Evolutionary conservation across 192 early-diverging fungal genomes (phyloP), one percentile per base, ranked within the genome.

Genomic region (Podila epigama): DNA sequence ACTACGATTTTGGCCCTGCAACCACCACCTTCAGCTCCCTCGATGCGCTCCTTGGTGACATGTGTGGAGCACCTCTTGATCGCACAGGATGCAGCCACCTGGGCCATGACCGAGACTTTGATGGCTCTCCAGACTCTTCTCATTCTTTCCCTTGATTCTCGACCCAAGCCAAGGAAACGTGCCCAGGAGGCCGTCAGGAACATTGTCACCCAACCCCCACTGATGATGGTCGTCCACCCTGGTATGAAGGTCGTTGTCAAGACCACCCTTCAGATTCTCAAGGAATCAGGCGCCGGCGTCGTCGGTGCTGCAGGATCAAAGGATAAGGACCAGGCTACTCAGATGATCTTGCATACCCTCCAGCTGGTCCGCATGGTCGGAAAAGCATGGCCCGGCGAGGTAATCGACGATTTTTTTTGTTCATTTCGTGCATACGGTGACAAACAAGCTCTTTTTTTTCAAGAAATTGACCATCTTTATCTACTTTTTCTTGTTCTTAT

Each of bases 101-200:
- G 96, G 96, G 63, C 68, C 29, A 85, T 91, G 64, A 81, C 87
- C 34, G 77, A 82, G 5, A 85, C 87, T 5, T 91, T 92, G 78
- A 90, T 90, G 65, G 80, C 87, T 7, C 89, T 90, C 65, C 89
- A 92, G 60, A 84, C 88, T 31, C 79, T 99, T 48, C 81, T 98
- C 29, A 77, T 90, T 39, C 88, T 96, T 52, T 86, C 92, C 29
- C 82, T 92, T 7, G 95, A 99, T 66, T 83, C 80, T 51, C 87
- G 95, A 53, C 94, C 97, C 34, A 97, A 86, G 75, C 82, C 86
- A 40, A 89, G 97, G 29, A 92, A 94, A 80, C 81, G 92, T 55
- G 95, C 96, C 29, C 93, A 93, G 64, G 94, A 97, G 55, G 92
- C 92, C 12, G 88, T 95, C 34, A 83, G 83, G 34, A 75, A 81